Base-by-base conservation (phyloP, 2,329 filamentous ascomycete species). In the Endothia cerciana region DNA sequence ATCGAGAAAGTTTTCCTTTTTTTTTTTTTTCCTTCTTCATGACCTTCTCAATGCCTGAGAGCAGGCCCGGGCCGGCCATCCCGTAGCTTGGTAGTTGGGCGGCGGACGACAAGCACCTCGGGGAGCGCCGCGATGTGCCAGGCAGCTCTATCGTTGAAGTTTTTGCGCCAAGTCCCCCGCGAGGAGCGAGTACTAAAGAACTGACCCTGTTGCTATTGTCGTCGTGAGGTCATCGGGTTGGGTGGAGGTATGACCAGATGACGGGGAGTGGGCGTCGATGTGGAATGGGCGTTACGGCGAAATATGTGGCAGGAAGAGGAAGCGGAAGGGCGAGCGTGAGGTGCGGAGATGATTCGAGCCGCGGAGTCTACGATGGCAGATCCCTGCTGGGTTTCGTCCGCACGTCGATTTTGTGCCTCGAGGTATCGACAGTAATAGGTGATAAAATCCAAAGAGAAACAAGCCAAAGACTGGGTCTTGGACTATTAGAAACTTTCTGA, bases 71-170 rank as follows among this genome's bases (percentile, higher is more conserved):
- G 4, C 11, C 19, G 36, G 43, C 5, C 11, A 58, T 28, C 62
- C 43, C 59, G 53, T 63, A 58, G 53, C 55, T 58, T 63, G 62
- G 55, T 57, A 40, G 43, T 55, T 56, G 62, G 62, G 53, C n/a
- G 55, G 40, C 55, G 41, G 43, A n/a, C 17, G 3, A 63, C 62
- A 63, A 51, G 43, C 22, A 25, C 10, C 17, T 15, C 33, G n/a
- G 33, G 55, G 53, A 63, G 40, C n/a, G 25, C 62, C 47, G 43
- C 62, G 53, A 51, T 15, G 62, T 63, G 53, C 62, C 15, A 63
- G 51, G 62, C 55, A 57, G 30, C 57, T 59, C 33, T 59, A 59
- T 38, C 30, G 62, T 59, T 41, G 62, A 49, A 57, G 53, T 10
- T 40, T 15, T 57, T 63, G 62, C 53, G 51, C 30, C 53, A 11